These are phyloP conservation scores for Nephelium lappaceum DNA, from an alignment of 345 rosid genomes.

Conservation along the genomic window DNA sequence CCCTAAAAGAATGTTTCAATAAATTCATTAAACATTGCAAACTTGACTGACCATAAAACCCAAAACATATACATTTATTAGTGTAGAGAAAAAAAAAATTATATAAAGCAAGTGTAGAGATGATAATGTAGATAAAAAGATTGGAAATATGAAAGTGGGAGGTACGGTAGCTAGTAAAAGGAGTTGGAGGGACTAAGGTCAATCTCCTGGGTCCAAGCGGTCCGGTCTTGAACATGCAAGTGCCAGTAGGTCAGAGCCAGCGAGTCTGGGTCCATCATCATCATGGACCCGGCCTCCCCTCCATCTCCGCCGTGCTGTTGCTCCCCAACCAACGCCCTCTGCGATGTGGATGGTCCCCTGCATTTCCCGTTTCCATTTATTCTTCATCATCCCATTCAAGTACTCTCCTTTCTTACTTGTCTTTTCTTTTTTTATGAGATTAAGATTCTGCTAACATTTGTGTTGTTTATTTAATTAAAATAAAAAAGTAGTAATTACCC, in stretches of 20 bases:
- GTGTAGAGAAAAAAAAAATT: too few species aligned
- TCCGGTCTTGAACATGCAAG: conserved; percentile 79
- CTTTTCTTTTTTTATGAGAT: too few species aligned
- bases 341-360: conserved; percentile 56
- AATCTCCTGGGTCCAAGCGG: conserved; percentile 93
- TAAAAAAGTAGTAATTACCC: too few species aligned
- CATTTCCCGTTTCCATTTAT: conserved; percentile 14
- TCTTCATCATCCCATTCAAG: background rate
- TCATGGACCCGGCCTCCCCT: conserved; percentile 24
- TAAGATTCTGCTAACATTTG: too few species aligned
- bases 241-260: conserved; percentile 96
- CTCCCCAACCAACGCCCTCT: conserved; percentile 46
- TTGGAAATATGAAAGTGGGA: too few species aligned
- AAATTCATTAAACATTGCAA: background rate
- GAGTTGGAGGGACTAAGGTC: conserved; percentile 71
- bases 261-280: conserved; percentile 78
- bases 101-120: too few species aligned
- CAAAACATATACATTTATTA: too few species aligned
- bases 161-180: conserved; percentile 21
- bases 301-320: conserved; percentile 38
- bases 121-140: too few species aligned
- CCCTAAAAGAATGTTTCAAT: background rate
- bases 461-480: too few species aligned
- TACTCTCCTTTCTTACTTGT: too few species aligned
- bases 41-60: background rate